phyloP scores from a whole-genome alignment of 73 alveolate genomes.

The Tetrahymena thermophila region DNA sequence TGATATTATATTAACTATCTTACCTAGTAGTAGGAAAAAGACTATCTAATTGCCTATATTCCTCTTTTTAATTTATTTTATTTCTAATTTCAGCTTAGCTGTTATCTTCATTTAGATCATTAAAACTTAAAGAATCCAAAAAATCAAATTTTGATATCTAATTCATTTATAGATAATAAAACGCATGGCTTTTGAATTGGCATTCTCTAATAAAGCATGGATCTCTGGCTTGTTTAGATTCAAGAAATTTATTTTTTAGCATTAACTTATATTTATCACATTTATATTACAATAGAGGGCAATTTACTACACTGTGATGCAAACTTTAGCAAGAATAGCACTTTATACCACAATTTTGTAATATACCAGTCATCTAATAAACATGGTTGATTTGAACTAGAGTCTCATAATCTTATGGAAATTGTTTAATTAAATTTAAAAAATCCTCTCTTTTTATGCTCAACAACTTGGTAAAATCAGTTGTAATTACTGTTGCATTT shows the following conservation, averaged over 20 bases:
- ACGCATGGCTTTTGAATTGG: neutral
- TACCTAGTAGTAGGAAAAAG: neutral
- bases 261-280: neutral
- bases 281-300: neutral
- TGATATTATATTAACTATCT: neutral
- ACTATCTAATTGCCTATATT: neutral
- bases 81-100: neutral
- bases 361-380: neutral
- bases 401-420: constrained; percentile 13
- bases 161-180: neutral
- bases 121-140: neutral
- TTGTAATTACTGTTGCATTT: constrained; percentile 49
- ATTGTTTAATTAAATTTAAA: neutral
- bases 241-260: neutral
- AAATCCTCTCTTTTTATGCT: constrained; percentile 9
- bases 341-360: neutral
- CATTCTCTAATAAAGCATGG: neutral
- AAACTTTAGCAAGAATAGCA: neutral
- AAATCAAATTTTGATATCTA: neutral
- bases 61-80: neutral
- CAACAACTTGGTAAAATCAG: constrained; percentile 43
- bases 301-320: neutral
- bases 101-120: neutral
- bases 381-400: neutral
- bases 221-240: neutral